These are phyloP conservation scores for Penicillium sp. DNA, from an alignment of 2,329 filamentous ascomycete genomes.

Conservation along the genomic window DNA sequence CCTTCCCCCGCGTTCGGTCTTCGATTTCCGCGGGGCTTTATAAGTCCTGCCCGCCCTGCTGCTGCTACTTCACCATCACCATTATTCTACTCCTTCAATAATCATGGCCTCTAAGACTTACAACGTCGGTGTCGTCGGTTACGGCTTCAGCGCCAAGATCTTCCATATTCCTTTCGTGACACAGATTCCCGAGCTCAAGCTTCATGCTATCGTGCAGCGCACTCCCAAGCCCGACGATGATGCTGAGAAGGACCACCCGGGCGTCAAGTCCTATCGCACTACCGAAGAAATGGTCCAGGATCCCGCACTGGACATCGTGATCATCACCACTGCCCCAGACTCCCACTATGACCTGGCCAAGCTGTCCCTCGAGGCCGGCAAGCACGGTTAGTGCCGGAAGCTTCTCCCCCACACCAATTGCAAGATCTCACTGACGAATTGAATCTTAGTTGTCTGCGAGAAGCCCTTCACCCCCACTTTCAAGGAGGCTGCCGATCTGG, in stretches of 20 bases:
- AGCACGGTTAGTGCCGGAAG: conserved; percentile 57
- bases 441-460: conserved; percentile 67
- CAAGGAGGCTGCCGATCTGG: conserved; percentile 68
- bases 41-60: neutral
- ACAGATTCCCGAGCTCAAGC: conserved; percentile 65
- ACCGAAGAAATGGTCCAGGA: conserved; percentile 68
- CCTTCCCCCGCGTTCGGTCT: conserved; percentile 23
- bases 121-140: conserved; percentile 64
- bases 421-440: neutral
- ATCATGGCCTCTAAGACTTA: conserved; percentile 50
- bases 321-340: conserved; percentile 73
- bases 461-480: conserved; percentile 80
- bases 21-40: neutral
- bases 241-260: conserved; percentile 69
- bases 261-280: conserved; percentile 66
- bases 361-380: conserved; percentile 68
- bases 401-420: neutral
- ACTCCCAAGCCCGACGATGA: conserved; percentile 67
- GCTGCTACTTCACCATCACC: neutral
- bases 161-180: conserved; percentile 83
- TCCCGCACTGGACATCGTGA: conserved; percentile 67
- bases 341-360: conserved; percentile 71
- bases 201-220: conserved; percentile 78
- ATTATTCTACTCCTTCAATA: conserved; percentile 16
- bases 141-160: conserved; percentile 71